Evolutionary conservation across 768 basidiomycete species (phyloP).

Genomic region (Dentipellis sp.): DNA sequence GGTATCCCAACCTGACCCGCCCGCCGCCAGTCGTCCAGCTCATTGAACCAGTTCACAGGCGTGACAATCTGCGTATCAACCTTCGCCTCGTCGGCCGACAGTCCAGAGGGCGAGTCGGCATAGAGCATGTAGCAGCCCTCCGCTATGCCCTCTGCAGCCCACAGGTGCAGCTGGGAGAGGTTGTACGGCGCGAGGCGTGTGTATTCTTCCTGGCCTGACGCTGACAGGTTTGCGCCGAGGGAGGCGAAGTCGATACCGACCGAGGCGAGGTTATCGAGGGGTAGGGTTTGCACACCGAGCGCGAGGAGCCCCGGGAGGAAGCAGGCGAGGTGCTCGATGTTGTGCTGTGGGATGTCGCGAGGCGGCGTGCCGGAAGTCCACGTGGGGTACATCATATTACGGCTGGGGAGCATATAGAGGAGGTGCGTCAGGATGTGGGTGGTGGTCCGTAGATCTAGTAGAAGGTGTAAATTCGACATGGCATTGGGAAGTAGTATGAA

Average conservation of each 20-base stretch:
- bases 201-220: constrained; percentile 20
- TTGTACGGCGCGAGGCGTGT: constrained; percentile 35
- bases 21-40: constrained; percentile 39
- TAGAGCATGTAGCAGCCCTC: constrained; percentile 65
- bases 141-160: constrained; percentile 70
- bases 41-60: constrained; percentile 38
- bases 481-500: not conserved
- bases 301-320: constrained; percentile 72
- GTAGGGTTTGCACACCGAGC: constrained; percentile 56
- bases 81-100: constrained; percentile 54
- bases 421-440: constrained; percentile 55
- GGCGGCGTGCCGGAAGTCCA: constrained; percentile 43
- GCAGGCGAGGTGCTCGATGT: constrained; percentile 68
- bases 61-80: constrained; percentile 18
- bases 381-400: constrained; percentile 49
- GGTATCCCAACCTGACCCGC: constrained; percentile 34
- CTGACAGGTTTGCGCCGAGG: constrained; percentile 22
- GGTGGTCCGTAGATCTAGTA: constrained; percentile 49
- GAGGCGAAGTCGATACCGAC: constrained; percentile 37
- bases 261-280: constrained; percentile 40
- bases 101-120: constrained; percentile 58
- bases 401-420: constrained; percentile 56
- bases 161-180: constrained; percentile 57
- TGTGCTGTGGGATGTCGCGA: constrained; percentile 31
- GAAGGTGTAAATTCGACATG: not conserved